phyloP scores from a whole-genome alignment of 768 basidiomycete species.

The Paxillus rubicundulus region DNA sequence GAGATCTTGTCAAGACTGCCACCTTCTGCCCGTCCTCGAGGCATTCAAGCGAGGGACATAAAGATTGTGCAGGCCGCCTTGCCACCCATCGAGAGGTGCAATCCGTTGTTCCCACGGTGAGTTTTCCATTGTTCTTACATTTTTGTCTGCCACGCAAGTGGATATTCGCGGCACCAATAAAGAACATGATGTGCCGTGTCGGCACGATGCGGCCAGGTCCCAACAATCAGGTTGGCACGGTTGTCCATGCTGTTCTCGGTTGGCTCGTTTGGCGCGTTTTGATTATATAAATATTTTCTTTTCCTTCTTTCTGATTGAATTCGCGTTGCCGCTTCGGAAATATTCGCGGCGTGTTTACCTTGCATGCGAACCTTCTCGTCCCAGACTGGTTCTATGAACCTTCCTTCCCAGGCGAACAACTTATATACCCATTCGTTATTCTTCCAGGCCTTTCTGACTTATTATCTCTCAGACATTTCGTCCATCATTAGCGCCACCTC shows the following conservation, averaged over 20 bases:
- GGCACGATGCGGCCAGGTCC: conserved; percentile 19
- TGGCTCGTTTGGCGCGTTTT: conserved; percentile 23
- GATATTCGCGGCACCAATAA: conserved; percentile 29
- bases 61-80: conserved; percentile 14
- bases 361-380: conserved; percentile 10
- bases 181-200: conserved; percentile 25
- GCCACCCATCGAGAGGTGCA: conserved; percentile 10
- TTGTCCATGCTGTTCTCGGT: conserved; percentile 16
- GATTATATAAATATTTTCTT: conserved; percentile 10
- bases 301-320: conserved; percentile 8
- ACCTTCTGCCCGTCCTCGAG: conserved; percentile 35
- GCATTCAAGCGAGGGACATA: conserved; percentile 30
- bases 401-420: conserved; percentile 2
- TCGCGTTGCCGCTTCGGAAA: conserved; percentile 11
- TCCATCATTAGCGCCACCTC: conserved; percentile 18
- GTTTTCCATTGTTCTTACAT: conserved; percentile 29
- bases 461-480: conserved; percentile 9
- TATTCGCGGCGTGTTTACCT: conserved; percentile 10
- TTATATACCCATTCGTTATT: conserved; percentile 24
- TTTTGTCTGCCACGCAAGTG: conserved; percentile 15
- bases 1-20: conserved; percentile 16
- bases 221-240: conserved; percentile 19
- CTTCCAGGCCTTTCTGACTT: conserved; percentile 17
- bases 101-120: conserved; percentile 28
- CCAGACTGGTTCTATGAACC: conserved; percentile 11